phyloP scores from a whole-genome alignment of 345 rosid genomes.

The Odontarrhena argentea region DNA sequence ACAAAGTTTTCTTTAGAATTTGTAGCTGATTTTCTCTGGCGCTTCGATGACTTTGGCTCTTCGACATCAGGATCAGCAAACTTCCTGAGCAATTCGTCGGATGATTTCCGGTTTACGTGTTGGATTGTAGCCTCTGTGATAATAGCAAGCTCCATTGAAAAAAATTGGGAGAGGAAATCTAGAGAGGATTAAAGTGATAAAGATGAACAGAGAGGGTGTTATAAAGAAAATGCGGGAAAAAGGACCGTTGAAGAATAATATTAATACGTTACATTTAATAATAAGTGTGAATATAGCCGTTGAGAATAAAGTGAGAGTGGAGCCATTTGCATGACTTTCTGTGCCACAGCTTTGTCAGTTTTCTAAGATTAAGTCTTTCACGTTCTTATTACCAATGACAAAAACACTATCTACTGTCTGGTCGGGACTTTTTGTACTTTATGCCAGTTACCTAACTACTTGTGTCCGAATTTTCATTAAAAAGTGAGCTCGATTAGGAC shows the following conservation, averaged over 20 bases:
- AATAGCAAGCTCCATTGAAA: conserved; percentile 36
- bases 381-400: conserved; percentile 21
- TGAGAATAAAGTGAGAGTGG: conserved; percentile 13
- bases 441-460: conserved; percentile 14
- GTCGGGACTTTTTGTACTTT: conserved; percentile 37
- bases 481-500: background rate
- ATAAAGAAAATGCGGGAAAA: conserved; percentile 39
- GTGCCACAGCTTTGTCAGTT: background rate
- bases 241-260: conserved; percentile 63
- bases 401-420: conserved; percentile 17
- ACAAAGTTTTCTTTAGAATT: conserved; percentile 28
- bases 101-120: conserved; percentile 70
- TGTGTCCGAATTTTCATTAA: background rate
- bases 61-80: conserved; percentile 59
- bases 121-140: conserved; percentile 45
- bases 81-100: conserved; percentile 82
- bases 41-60: conserved; percentile 32
- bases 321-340: conserved; percentile 34
- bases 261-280: background rate
- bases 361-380: conserved; percentile 20
- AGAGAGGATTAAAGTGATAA: conserved; percentile 3
- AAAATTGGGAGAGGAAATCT: background rate
- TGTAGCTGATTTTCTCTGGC: conserved; percentile 42
- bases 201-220: conserved; percentile 19
- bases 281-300: conserved; percentile 40